These are phyloP conservation scores for Russula abietina DNA, from an alignment of 768 basidiomycete species.

Conservation along the genomic window DNA sequence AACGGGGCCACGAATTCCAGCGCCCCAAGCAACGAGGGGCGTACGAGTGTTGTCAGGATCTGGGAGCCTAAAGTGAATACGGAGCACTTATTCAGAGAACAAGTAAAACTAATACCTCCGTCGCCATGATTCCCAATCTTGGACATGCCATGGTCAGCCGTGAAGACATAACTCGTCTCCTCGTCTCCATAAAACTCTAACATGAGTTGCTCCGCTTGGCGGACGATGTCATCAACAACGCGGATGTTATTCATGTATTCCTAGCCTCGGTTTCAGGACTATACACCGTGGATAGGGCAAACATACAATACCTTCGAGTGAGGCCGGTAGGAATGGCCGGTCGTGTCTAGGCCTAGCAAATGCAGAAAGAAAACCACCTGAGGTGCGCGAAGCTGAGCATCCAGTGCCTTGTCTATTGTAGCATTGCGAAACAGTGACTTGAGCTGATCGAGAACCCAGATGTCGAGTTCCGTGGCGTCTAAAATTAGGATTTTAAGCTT, in stretches of 20 bases:
- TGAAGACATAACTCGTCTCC: conserved; percentile 72
- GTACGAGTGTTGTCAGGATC: conserved; percentile 87
- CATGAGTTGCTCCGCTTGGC: conserved; percentile 56
- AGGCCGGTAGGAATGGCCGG: conserved; percentile 81
- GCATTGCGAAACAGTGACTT: conserved; percentile 56
- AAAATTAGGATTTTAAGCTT: background rate
- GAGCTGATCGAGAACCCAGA: conserved; percentile 76
- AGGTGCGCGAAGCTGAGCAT: conserved; percentile 46
- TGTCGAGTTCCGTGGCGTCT: conserved; percentile 75
- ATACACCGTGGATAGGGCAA: background rate
- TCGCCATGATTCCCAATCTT: conserved; percentile 86
- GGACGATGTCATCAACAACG: conserved; percentile 70
- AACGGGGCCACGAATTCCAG: conserved; percentile 66
- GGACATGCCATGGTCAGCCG: conserved; percentile 89
- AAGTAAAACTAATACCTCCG: conserved; percentile 48
- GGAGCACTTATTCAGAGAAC: background rate
- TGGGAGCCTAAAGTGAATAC: conserved; percentile 29
- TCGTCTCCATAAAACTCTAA: conserved; percentile 59
- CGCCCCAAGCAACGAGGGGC: conserved; percentile 78
- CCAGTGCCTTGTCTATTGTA: conserved; percentile 43
- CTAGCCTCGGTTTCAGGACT: conserved; percentile 30
- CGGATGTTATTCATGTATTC: conserved; percentile 85
- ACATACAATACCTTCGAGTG: conserved; percentile 52
- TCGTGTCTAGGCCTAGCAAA: conserved; percentile 78
- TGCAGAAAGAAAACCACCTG: conserved; percentile 79